Evolutionary conservation across 2,329 filamentous ascomycete species (phyloP).

Genomic region (Thelonectria discophora): DNA sequence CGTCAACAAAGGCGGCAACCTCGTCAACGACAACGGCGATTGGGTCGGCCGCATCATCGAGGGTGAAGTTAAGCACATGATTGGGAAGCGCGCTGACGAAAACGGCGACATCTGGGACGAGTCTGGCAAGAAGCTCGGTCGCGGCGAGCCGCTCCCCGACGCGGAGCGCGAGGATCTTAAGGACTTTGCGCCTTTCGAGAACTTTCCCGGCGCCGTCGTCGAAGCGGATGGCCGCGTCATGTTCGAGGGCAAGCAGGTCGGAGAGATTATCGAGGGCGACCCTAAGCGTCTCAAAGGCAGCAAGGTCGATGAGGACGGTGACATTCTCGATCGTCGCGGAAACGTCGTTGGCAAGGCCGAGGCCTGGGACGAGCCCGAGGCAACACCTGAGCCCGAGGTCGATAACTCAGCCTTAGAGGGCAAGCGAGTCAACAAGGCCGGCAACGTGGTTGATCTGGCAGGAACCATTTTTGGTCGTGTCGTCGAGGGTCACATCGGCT

Average conservation of each 20-base stretch:
- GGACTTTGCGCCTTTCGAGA: slow-evolving; percentile 63
- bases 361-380: slow-evolving; percentile 57
- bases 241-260: slow-evolving; percentile 68
- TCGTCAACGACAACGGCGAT: slow-evolving; percentile 62
- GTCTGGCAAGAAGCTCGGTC: slow-evolving; percentile 72
- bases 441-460: slow-evolving; percentile 66
- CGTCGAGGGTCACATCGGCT: slow-evolving; percentile 69
- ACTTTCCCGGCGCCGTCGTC: slow-evolving; percentile 64
- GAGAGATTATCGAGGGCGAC: slow-evolving; percentile 75
- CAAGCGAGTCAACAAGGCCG: slow-evolving; percentile 66
- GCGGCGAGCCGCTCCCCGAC: slow-evolving; percentile 67
- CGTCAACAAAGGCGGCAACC: slow-evolving; percentile 68
- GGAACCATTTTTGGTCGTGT: slow-evolving; percentile 72
- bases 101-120: slow-evolving; percentile 78
- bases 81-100: slow-evolving; percentile 71
- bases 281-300: slow-evolving; percentile 77
- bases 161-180: slow-evolving; percentile 59
- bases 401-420: slow-evolving; percentile 62
- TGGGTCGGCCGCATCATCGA: slow-evolving; percentile 70
- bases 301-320: slow-evolving; percentile 81
- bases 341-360: slow-evolving; percentile 67
- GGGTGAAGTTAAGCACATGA: slow-evolving; percentile 69
- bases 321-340: slow-evolving; percentile 80
- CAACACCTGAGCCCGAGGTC: slow-evolving; percentile 60
- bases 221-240: slow-evolving; percentile 62